These are phyloP conservation scores for Chaetomium olivaceum DNA, from an alignment of 2,329 filamentous ascomycete species.

Conservation along the genomic window DNA sequence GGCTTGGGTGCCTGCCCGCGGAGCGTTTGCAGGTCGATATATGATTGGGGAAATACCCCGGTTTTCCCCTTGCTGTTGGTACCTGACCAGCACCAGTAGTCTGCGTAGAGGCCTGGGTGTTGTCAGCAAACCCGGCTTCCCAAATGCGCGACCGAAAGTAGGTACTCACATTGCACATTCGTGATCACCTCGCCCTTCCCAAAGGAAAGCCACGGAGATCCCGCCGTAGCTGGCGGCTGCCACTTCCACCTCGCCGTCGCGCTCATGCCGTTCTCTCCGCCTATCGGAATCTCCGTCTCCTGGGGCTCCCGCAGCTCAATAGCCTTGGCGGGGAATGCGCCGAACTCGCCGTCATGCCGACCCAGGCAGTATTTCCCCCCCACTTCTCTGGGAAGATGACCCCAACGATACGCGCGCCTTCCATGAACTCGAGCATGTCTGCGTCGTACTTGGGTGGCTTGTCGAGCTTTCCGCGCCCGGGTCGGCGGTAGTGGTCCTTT, in stretches of 20 bases:
- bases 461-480: conserved; percentile 38
- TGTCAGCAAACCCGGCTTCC: background rate
- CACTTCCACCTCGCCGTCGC: conserved; percentile 58
- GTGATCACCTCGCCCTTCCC: conserved; percentile 67
- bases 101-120: conserved; percentile 33
- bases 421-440: conserved; percentile 44
- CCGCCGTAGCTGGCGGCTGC: conserved; percentile 44
- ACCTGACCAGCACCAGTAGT: conserved; percentile 43
- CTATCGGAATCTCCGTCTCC: conserved; percentile 48
- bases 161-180: conserved; percentile 58
- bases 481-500: conserved; percentile 40
- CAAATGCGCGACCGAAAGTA: background rate
- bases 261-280: conserved; percentile 48
- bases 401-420: conserved; percentile 52
- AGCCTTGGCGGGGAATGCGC: conserved; percentile 51
- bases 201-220: conserved; percentile 56
- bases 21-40: conserved; percentile 24
- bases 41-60: conserved; percentile 38
- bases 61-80: conserved; percentile 40
- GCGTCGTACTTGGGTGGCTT: conserved; percentile 39
- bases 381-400: conserved; percentile 54
- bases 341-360: conserved; percentile 56
- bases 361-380: conserved; percentile 59
- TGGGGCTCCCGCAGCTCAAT: conserved; percentile 52
- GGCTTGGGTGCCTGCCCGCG: conserved; percentile 7